Base-by-base conservation (phyloP, 768 basidiomycete genomes). In the Chiua virens region DNA sequence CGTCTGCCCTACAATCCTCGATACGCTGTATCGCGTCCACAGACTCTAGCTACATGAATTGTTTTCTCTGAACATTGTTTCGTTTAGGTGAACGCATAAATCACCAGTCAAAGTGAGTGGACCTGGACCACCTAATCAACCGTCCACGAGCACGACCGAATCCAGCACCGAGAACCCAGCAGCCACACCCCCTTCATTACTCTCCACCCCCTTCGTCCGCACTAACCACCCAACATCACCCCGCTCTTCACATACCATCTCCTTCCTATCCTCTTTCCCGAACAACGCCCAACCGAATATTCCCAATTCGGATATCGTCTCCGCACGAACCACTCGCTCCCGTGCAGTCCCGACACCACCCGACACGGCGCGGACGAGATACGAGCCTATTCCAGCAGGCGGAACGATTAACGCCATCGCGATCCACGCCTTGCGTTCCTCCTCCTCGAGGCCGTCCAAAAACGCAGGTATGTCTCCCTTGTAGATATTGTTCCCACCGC, bases 401-500 rank as follows among this genome's bases (percentile, higher is more conserved):
- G 93, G 86, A 18, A 75, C 72, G 55, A 99, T 99, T 59, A 98
- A 73, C 53, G 88, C 86, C 96, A 98, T 98, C 28, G 95, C 89
- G 47, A 98, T 93, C 90, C 96, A 99, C 3, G 89, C 93, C 55
- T 82, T 78, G 8, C 86, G 79, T 61, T 90, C 89, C 47, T 73
- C 63, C 2, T 60, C 67, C 0, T 79, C 79, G 3, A 98, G 73
- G 7, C 62, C 62, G 14, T 85, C 81, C 3, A 99, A 73, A 69
- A 92, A 93, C 0, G 73, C 56, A 0, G 89, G 90, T 43, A 98
- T 96, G 42, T 85, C 83, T 3, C 73, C 74, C 53, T 89, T 88
- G 71, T 98, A 98, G 22, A 98, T 79, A 60, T 99, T 99, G 61
- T 98, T 97, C 8, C 96, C 96, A 1, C 96, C 96, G 2, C 96